Evolutionary conservation across 106 monocot genomes (phyloP), one percentile per base, ranked within the genome.

Genomic region (Posidonia australis): DNA sequence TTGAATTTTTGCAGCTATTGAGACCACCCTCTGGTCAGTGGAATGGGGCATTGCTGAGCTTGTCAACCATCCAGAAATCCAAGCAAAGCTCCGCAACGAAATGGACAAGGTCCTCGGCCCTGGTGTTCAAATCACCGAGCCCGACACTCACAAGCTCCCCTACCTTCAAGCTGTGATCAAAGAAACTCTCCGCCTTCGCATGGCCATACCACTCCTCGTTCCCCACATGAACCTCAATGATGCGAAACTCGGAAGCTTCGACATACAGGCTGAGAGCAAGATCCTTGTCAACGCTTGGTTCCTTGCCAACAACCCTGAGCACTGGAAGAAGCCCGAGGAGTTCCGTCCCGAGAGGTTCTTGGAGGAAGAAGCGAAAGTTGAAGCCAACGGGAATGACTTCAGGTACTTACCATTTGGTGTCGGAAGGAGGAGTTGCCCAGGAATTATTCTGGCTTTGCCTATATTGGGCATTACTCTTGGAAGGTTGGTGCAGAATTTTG

Each of bases 261-360:
- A 67, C 55, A 81, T 81, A 30, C 77, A 73, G 12, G 58, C 61
- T 25, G 74, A 72, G 1, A 56, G 56, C 48, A 81, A 81, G 70
- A 60, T 81, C 9, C 61, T 81, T 13, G 74, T 81, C 25, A 81
- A 81, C 70, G 77, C 81, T 9, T 81, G 81, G 81, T 81, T 64
- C 67, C 81, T 81, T 23, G 77, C 72, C 16, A 81, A 81, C 74
- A 81, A 81, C 73, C 81, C 81, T 4, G 77, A 60, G 44, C 22
- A 41, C 53, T 77, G 81, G 81, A 44, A 61, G 17, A 65, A 58
- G 12, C 81, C 81, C 5, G 76, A 76, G 45, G 79, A 79, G 51
- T 83, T 83, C 73, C 58, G 79, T 24, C 83, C 83, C 3, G 79
- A 83, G 76, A 44, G 83, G 62, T 83, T 79, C 73, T 21, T 83